Conservation (phyloP, 495 filamentous ascomycete genomes). For the Aspergillus incahuasiensis region DNA sequence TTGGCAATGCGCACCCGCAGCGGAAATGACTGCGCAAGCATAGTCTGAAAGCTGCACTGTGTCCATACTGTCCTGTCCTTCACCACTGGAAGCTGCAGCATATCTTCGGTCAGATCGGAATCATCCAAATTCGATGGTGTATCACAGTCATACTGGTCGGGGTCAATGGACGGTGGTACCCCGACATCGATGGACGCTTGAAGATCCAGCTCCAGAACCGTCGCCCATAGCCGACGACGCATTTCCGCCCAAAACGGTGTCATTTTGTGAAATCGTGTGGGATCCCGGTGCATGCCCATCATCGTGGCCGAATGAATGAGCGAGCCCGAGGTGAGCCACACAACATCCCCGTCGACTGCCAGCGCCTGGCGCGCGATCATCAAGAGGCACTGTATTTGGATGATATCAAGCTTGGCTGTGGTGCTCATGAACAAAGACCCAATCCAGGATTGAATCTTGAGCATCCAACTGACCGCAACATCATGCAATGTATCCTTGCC, state of each 20-base stretch:
- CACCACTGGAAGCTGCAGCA: constrained; percentile 27
- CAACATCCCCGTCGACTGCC: constrained; percentile 48
- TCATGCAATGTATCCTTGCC: constrained; percentile 25
- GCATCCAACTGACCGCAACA: constrained; percentile 46
- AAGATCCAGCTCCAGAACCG: constrained; percentile 54
- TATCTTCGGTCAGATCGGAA: constrained; percentile 45
- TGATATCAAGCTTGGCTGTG: constrained; percentile 42
- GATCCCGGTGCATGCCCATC: constrained; percentile 58
- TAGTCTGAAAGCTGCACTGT: constrained; percentile 47
- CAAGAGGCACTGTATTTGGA: constrained; percentile 53
- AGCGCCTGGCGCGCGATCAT: constrained; percentile 50
- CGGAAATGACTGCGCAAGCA: constrained; percentile 43
- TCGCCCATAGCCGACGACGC: constrained; percentile 58
- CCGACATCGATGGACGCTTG: constrained; percentile 55
- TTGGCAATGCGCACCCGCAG: constrained; percentile 46
- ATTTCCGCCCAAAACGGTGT: constrained; percentile 47
- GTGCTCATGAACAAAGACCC: constrained; percentile 48
- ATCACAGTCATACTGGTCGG: constrained; percentile 46
- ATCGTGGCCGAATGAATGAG: constrained; percentile 53
- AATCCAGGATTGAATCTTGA: constrained; percentile 53
- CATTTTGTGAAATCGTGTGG: constrained; percentile 46
- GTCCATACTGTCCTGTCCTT: constrained; percentile 38
- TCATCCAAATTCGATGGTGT: constrained; percentile 56
- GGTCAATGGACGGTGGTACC: constrained; percentile 45
- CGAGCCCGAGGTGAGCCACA: constrained; percentile 53